These are phyloP conservation scores for Clausena lansium DNA, from an alignment of 345 rosid genomes.

Conservation along the genomic window DNA sequence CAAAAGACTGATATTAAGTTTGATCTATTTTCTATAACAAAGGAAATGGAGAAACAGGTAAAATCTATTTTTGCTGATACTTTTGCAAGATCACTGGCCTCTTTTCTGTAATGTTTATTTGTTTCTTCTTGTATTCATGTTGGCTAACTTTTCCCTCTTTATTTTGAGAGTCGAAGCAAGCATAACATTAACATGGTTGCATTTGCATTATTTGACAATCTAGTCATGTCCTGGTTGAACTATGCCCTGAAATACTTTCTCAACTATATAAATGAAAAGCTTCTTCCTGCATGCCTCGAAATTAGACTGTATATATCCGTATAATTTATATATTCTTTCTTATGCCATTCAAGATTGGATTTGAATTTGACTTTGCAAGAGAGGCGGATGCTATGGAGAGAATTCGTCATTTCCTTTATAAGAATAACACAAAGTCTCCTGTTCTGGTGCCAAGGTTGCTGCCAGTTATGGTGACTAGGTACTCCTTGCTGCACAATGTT, in stretches of 20 bases:
- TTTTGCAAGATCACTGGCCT: not conserved
- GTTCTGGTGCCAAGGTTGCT: slow-evolving; percentile 71
- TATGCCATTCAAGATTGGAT: slow-evolving; percentile 68
- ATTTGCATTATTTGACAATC: not conserved
- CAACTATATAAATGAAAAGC: not conserved
- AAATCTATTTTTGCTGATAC: not conserved
- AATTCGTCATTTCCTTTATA: slow-evolving; percentile 63
- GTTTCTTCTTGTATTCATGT: slow-evolving; percentile 6
- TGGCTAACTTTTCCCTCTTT: slow-evolving; percentile 1
- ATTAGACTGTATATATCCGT: slow-evolving; percentile 10
- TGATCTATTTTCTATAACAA: slow-evolving; percentile 74
- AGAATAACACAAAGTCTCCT: slow-evolving; percentile 76
- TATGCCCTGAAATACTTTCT: not conserved
- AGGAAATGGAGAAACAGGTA: slow-evolving; percentile 98
- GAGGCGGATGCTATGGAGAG: slow-evolving; percentile 88
- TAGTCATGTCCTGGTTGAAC: not conserved
- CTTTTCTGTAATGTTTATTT: not conserved
- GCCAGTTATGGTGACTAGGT: slow-evolving; percentile 75
- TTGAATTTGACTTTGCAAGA: slow-evolving; percentile 86
- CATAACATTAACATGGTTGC: not conserved
- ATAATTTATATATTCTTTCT: not conserved
- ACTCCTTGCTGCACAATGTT: slow-evolving; percentile 15
- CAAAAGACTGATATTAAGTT: slow-evolving; percentile 89
- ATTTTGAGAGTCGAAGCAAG: not conserved
- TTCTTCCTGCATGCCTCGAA: slow-evolving; percentile 7